Percentiles rank a stretch among this genome's conserved stretches.
These are phyloP conservation scores for Teunomyces atbi DNA, from an alignment of 805 yeast genomes.

Conservation along the genomic window DNA sequence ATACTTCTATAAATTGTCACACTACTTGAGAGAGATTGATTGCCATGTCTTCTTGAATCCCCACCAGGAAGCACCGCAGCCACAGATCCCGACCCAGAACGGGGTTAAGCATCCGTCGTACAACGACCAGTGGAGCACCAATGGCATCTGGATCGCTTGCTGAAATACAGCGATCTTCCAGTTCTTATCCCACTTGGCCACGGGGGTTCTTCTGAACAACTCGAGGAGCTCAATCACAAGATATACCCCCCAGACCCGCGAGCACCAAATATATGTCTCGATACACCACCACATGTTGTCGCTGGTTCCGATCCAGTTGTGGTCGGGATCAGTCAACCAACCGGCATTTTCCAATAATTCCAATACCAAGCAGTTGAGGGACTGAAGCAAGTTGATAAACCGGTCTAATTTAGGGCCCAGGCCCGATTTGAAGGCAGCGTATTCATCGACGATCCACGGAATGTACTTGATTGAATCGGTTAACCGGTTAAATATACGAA, in stretches of 20 bases:
- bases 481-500: conserved; percentile 42
- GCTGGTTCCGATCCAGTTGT: conserved; percentile 42
- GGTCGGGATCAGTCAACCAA: conserved; percentile 45
- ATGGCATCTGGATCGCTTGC: conserved; percentile 40
- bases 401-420: conserved; percentile 31
- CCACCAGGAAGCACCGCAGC: conserved; percentile 45
- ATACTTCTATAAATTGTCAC: neutral
- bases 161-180: conserved; percentile 38
- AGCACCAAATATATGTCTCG: conserved; percentile 45
- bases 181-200: conserved; percentile 30
- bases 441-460: conserved; percentile 46
- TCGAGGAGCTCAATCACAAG: conserved; percentile 39
- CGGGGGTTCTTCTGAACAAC: conserved; percentile 40
- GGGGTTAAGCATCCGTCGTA: conserved; percentile 44
- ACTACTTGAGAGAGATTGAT: conserved; percentile 28
- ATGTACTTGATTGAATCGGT: conserved; percentile 41
- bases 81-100: conserved; percentile 49
- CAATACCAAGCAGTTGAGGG: conserved; percentile 39
- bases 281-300: conserved; percentile 42
- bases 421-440: conserved; percentile 21
- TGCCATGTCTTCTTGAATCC: conserved; percentile 36
- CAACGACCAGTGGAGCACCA: conserved; percentile 45
- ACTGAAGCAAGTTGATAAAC: conserved; percentile 35
- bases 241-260: conserved; percentile 45
- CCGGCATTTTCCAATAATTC: conserved; percentile 44